These are phyloP conservation scores for Capniomyces stellatus DNA, from an alignment of 371 early-diverging fungal genomes.

Conservation along the genomic window DNA sequence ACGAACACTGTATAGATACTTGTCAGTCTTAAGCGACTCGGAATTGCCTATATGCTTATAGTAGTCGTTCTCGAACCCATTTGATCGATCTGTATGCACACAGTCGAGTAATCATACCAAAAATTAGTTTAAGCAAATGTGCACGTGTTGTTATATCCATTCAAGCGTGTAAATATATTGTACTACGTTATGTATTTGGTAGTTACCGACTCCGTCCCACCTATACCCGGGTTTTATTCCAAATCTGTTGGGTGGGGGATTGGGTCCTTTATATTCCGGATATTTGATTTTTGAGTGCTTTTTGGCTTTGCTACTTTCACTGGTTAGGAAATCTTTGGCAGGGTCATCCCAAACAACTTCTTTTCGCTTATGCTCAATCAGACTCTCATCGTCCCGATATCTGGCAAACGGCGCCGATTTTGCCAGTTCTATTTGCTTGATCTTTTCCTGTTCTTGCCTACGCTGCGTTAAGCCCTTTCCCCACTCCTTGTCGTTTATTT, in stretches of 20 bases:
- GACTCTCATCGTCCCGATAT: background rate
- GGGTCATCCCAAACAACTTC: constrained; percentile 16
- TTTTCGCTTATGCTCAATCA: background rate
- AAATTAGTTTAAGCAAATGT: background rate
- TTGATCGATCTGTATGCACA: constrained; percentile 18
- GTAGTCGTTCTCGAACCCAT: constrained; percentile 17
- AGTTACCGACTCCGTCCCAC: constrained; percentile 23
- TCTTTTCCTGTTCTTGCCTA: constrained; percentile 6
- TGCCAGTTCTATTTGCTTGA: constrained; percentile 5
- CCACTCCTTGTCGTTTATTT: constrained; percentile 14
- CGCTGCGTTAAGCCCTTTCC: constrained; percentile 23
- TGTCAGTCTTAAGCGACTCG: background rate
- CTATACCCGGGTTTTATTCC: constrained; percentile 23
- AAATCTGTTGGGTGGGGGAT: constrained; percentile 18
- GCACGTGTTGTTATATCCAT: too few species aligned
- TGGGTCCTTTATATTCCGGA: constrained; percentile 17
- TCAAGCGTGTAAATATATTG: too few species aligned
- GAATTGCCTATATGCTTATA: constrained; percentile 4
- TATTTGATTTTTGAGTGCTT: background rate
- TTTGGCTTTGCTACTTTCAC: background rate
- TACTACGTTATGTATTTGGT: too few species aligned
- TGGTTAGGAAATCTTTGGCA: constrained; percentile 7
- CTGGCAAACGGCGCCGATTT: background rate
- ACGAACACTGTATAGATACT: background rate
- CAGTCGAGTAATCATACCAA: background rate